A percentile compares a stretch with the other conserved stretches of the same genome.
phyloP scores from a whole-genome alignment of 2,329 filamentous ascomycete species.

The Aureobasidium namibiae region DNA sequence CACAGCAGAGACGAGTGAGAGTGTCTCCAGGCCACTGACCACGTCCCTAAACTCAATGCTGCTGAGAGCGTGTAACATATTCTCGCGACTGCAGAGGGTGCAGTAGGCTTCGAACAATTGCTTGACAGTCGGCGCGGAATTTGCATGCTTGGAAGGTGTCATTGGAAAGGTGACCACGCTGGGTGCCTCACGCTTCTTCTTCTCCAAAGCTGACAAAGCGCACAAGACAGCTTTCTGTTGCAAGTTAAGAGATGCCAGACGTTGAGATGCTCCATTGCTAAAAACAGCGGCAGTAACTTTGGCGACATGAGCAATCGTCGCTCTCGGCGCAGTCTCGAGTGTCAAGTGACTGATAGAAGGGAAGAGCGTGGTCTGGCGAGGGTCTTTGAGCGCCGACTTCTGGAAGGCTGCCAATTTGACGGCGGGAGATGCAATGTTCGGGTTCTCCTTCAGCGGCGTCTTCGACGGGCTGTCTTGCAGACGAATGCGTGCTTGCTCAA shows the following conservation, averaged over 20 bases:
- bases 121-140: conserved; percentile 69
- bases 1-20: conserved; percentile 67
- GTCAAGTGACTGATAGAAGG: conserved; percentile 40
- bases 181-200: conserved; percentile 28
- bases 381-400: conserved; percentile 36
- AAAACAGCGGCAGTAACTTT: conserved; percentile 85
- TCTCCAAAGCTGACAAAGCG: conserved; percentile 74
- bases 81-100: conserved; percentile 73
- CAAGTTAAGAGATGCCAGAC: conserved; percentile 79
- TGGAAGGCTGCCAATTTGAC: conserved; percentile 22
- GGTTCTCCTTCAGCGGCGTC: conserved; percentile 70
- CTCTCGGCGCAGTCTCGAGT: conserved; percentile 72
- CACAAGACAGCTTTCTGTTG: conserved; percentile 96
- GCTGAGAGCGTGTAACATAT: conserved; percentile 81
- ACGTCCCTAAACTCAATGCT: conserved; percentile 93
- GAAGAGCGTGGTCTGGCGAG: conserved; percentile 24
- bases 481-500: conserved; percentile 50
- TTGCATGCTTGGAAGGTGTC: conserved; percentile 34
- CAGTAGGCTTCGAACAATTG: conserved; percentile 77
- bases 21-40: conserved; percentile 76
- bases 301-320: conserved; percentile 83
- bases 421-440: conserved; percentile 59
- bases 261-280: conserved; percentile 76
- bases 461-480: conserved; percentile 35
- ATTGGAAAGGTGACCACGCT: conserved; percentile 14